Evolutionary conservation across 129 eudicot genomes (phyloP), one percentile per base, ranked within the genome.

Genomic region (Glebionis coronaria): DNA sequence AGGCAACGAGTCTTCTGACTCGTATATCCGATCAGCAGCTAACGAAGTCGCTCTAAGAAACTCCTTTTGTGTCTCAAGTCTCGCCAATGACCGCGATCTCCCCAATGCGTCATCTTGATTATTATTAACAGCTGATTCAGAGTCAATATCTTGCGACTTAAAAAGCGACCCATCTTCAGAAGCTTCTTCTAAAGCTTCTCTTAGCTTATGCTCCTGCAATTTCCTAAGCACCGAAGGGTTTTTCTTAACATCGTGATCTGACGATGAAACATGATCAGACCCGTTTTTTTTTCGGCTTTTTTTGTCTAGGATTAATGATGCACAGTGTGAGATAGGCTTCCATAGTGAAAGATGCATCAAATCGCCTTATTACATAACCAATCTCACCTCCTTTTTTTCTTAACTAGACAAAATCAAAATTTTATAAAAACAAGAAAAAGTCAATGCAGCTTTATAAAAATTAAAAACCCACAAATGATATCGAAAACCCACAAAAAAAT

Each of bases 271-370:
- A 2, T 65, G 74, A 28, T 79, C 76, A 38, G 90, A 80, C 65
- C 95, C 95, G 72, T 90, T 90, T 68, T 71, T 90, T 73, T 78
- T 82, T 78, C 85, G 76, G 83, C 95, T 72, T 76, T 87, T 94
- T 45, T 90, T 94, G 88, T 87, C 99, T 81, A 94, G 45, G 73
- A 94, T 67, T 40, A 94, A 65, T 65, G 97, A 58, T 71, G 95
- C 99, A 74, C 95, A 90, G 63, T 85, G 95, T 44, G 99, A 89
- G 65, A 94, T 79, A 61, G 97, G 99, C 76, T 94, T 94, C 99
- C 99, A 94, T 83, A 94, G 84, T 84, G 99, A 85, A 79, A 92
- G 82, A 92, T 92, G 98, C 98, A 92, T 92, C 79, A 75, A 80
- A 81, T 72, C 80, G 42, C 70, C 77, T 78, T 75, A 73, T 72